These are phyloP conservation scores for Metschnikowia shivogae DNA, from an alignment of 805 yeast species.

Conservation along the genomic window DNA sequence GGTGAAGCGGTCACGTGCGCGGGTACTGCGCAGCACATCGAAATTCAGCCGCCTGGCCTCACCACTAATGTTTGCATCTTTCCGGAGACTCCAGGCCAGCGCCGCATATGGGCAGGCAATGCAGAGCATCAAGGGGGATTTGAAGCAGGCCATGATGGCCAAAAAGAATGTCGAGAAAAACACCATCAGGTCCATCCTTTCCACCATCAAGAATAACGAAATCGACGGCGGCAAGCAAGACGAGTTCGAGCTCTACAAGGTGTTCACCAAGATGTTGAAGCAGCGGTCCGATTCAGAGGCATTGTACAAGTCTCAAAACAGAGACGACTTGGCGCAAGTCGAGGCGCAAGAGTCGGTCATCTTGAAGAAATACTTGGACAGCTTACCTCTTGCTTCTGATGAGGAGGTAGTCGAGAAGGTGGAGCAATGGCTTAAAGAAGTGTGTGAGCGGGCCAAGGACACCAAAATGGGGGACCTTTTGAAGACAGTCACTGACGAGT, in stretches of 20 bases:
- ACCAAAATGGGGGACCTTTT: slow-evolving; percentile 10
- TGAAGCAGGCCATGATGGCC: slow-evolving; percentile 25
- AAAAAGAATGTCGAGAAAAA: slow-evolving; percentile 29
- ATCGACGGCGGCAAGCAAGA: slow-evolving; percentile 23
- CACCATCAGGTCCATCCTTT: slow-evolving; percentile 41
- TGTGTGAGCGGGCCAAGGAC: slow-evolving; percentile 4
- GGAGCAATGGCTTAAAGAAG: slow-evolving; percentile 19
- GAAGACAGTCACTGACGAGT: slow-evolving; percentile 14
- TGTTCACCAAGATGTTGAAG: slow-evolving; percentile 36
- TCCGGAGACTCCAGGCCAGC: slow-evolving; percentile 28
- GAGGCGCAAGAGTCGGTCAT: slow-evolving; percentile 46
- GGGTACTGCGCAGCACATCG: neutral
- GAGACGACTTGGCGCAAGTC: slow-evolving; percentile 52
- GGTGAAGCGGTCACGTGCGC: slow-evolving; percentile 1
- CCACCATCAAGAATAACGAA: slow-evolving; percentile 40
- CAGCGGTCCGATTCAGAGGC: slow-evolving; percentile 49
- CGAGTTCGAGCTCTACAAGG: slow-evolving; percentile 18
- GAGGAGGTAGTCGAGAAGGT: slow-evolving; percentile 35
- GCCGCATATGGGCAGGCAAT: slow-evolving; percentile 30
- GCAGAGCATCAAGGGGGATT: slow-evolving; percentile 17
- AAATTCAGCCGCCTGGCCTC: neutral
- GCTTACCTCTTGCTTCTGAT: slow-evolving; percentile 47
- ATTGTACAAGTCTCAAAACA: slow-evolving; percentile 42
- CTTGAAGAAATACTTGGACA: slow-evolving; percentile 35
- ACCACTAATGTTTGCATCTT: slow-evolving; percentile 14